Evolutionary conservation across 208 protist species (phyloP), one percentile per base, ranked within the genome.

Genomic region (Phytomonas serpens): DNA sequence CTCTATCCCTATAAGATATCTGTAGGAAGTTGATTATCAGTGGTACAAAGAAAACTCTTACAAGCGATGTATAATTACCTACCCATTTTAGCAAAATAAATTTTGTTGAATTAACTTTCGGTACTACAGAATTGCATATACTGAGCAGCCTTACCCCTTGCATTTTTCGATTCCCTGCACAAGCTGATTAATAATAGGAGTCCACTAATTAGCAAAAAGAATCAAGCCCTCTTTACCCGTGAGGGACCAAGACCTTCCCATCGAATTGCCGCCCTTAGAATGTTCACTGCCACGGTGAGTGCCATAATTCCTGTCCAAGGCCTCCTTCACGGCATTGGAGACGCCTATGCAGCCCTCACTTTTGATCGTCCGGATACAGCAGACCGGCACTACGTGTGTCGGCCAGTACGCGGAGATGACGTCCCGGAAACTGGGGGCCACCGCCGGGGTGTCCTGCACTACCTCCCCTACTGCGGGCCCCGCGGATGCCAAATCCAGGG

Each of bases 301-400:
- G 32, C 81, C 77, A 16, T 67, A 30, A 67, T 77, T 51, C 37
- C 68, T 61, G 42, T 95, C 88, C 52, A 95, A 74, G 37, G 34
- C 64, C 40, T 77, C 52, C 79, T 94, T 90, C 30, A 57, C 61
- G 19, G 72, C 76, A 0, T 70, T 74, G 19, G 84, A 63, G n/a
- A 95, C 84, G 7, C 92, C 92, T 3, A 93, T 64, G 64, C 87
- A 90, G 68, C 77, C 73, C 77, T 97, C 92, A 73, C 89, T 94
- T 85, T 97, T 97, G 47, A 93, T 85, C 14, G 93, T 97, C 23
- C 93, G 88, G n/a, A 97, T 78, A 2, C 81, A 75, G 73, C 79
- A 84, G 30, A 97, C 82, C 19, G 90, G 88, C 30, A 96, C 77
- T 5, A 65, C 73, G 16, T 81, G 71, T 51, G 82, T 82, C 13